phyloP scores from a whole-genome alignment of 2,329 filamentous ascomycete species.

The Penicillium sp. region DNA sequence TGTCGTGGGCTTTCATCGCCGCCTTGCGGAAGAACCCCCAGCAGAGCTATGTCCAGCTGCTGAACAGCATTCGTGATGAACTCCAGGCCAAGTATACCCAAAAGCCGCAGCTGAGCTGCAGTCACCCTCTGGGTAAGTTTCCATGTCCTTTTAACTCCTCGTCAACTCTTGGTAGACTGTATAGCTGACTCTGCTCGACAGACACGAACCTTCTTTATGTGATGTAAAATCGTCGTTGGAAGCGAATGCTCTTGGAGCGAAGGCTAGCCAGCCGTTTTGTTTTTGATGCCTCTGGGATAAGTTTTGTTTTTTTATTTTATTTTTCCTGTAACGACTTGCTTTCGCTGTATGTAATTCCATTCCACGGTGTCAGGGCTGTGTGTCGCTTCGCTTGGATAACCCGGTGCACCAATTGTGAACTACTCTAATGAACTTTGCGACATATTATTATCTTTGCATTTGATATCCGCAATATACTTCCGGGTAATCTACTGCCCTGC shows the following conservation, averaged over 20 bases:
- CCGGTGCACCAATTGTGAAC: slow-evolving; percentile 23
- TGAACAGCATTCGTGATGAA: slow-evolving; percentile 94
- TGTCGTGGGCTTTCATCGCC: slow-evolving; percentile 96
- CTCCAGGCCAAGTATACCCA: slow-evolving; percentile 86
- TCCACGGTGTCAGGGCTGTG: slow-evolving; percentile 22
- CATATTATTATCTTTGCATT: slow-evolving; percentile 1
- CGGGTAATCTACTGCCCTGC: neutral
- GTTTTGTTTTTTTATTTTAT: slow-evolving; percentile 22
- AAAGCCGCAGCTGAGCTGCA: slow-evolving; percentile 95
- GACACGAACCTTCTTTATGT: slow-evolving; percentile 71
- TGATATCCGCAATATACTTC: neutral
- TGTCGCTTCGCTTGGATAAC: slow-evolving; percentile 22
- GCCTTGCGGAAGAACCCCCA: slow-evolving; percentile 90
- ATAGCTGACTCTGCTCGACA: slow-evolving; percentile 41
- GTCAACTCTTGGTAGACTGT: slow-evolving; percentile 7
- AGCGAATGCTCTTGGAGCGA: slow-evolving; percentile 1
- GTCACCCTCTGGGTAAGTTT: slow-evolving; percentile 86
- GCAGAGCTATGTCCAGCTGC: slow-evolving; percentile 92
- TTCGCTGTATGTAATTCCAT: slow-evolving; percentile 29
- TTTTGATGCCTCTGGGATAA: neutral
- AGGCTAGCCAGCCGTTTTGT: neutral
- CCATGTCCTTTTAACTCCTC: slow-evolving; percentile 4
- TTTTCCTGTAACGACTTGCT: slow-evolving; percentile 29
- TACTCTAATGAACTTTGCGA: slow-evolving; percentile 21
- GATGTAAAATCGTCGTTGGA: slow-evolving; percentile 57